Evolutionary conservation across 2,329 filamentous ascomycete genomes (phyloP), one percentile per base, ranked within the genome.

Genomic region (Penicillium corylophilum): DNA sequence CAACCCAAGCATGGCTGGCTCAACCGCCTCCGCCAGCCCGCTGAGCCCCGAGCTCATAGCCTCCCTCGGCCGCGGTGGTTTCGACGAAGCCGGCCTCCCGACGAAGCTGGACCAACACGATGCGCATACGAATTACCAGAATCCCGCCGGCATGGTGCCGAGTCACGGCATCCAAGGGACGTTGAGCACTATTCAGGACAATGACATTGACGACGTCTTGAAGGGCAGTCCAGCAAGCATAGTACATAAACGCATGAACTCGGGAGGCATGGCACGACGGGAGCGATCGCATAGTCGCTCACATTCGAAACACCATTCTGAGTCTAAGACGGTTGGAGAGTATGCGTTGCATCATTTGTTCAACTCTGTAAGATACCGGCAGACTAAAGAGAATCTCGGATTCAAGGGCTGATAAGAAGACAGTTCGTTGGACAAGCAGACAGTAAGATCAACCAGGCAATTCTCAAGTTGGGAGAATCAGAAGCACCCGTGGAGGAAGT

Each of bases 291-390:
- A 88, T 65, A 85, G 92, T 65, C 87, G 86, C 61, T 89, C 89
- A 15, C 86, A 90, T 64, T 93, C 89, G 31, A 82, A 87, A 63
- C 76, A 79, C 47, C 79, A 85, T 62, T 83, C 87, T 47, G 90
- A 95, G 57, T 83, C 88, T 59, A 95, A 93, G 73, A 96, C 92
- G 0, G 92, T 96, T n/a, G 92, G 91, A 49, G 94, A 99, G 77
- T 97, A 96, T 81, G 94, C 94, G 18, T 78, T 99, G 54, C 93
- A 97, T 73, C 93, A 97, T 63, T 78, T 99, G 39, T 96, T 97
- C 73, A 97, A 94, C 60, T 91, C 92, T 55, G 87, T 90, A 71
- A 72, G 83, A 77, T 13, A 26, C 12, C 13, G 12, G 39, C 39
- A 22, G 13, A 22, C 18, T 13, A 22, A 3, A 13, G 22, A 24